Percentiles rank a stretch among this genome's conserved stretches.
These are phyloP conservation scores for Backusella australiensis DNA, from an alignment of 192 early-diverging fungal genomes.

Conservation along the genomic window DNA sequence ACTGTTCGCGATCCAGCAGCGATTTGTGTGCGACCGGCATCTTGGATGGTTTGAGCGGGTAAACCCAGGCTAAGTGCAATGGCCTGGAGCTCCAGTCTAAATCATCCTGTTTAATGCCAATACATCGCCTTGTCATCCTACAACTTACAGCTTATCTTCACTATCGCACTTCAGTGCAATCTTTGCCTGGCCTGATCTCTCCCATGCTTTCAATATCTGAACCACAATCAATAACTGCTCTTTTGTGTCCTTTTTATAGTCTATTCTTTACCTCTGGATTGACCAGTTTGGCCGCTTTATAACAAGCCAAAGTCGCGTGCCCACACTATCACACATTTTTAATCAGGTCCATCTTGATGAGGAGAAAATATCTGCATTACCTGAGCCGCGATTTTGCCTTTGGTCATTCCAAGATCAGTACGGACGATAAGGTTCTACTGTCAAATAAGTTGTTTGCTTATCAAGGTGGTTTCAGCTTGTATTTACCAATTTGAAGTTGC, in stretches of 20 bases:
- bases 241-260: background rate
- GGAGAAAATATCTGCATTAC: background rate
- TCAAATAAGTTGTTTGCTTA: background rate
- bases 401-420: slow-evolving; percentile 90
- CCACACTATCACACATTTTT: slow-evolving; percentile 56
- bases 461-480: too few species aligned
- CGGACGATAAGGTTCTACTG: slow-evolving; percentile 63
- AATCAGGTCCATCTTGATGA: too few species aligned
- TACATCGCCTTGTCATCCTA: too few species aligned
- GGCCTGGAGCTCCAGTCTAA: slow-evolving; percentile 63
- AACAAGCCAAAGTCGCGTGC: slow-evolving; percentile 87
- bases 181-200: slow-evolving; percentile 79
- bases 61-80: slow-evolving; percentile 58
- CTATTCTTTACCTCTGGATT: slow-evolving; percentile 40
- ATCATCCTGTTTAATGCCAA: background rate
- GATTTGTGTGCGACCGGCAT: slow-evolving; percentile 93
- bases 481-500: slow-evolving; percentile 28
- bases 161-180: slow-evolving; percentile 74
- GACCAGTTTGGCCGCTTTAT: slow-evolving; percentile 53
- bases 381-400: slow-evolving; percentile 94
- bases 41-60: slow-evolving; percentile 74
- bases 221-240: background rate
- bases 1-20: slow-evolving; percentile 91
- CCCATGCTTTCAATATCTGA: slow-evolving; percentile 64
- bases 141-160: slow-evolving; percentile 75